Conservation (phyloP, 2,329 filamentous ascomycete species). For the Aaosphaeria arxii region DNA sequence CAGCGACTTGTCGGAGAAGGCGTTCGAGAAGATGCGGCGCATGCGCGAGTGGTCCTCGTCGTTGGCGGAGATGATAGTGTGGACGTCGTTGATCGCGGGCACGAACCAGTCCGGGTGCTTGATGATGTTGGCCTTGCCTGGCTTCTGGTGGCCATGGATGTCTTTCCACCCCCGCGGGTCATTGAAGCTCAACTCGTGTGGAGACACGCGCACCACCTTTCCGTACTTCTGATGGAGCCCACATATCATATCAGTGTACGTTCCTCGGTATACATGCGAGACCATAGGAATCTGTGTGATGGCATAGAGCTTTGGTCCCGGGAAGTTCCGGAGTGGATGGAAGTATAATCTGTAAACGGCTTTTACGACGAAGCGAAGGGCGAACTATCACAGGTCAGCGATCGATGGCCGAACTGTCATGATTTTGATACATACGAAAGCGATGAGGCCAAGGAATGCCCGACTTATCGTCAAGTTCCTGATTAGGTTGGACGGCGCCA, state of each 20-base stretch:
- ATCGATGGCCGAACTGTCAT: background rate
- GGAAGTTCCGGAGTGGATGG: slow-evolving; percentile 37
- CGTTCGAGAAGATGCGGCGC: slow-evolving; percentile 20
- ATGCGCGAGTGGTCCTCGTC: slow-evolving; percentile 11
- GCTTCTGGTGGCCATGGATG: slow-evolving; percentile 14
- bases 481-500: background rate
- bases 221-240: slow-evolving; percentile 34
- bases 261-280: slow-evolving; percentile 10
- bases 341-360: slow-evolving; percentile 40
- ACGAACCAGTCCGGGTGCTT: slow-evolving; percentile 1
- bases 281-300: slow-evolving; percentile 19
- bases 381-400: background rate
- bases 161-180: slow-evolving; percentile 14
- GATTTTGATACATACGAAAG: background rate
- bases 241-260: slow-evolving; percentile 15
- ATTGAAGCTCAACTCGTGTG: slow-evolving; percentile 15
- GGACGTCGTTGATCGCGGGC: slow-evolving; percentile 1
- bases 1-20: slow-evolving; percentile 36
- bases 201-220: slow-evolving; percentile 16
- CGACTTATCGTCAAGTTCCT: background rate
- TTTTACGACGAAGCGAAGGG: slow-evolving; percentile 5
- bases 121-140: slow-evolving; percentile 4
- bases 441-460: background rate
- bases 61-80: slow-evolving; percentile 4
- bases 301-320: slow-evolving; percentile 36